These are phyloP conservation scores for Phytopythium aichiense DNA, from an alignment of 352 stramenopile species.

Conservation along the genomic window DNA sequence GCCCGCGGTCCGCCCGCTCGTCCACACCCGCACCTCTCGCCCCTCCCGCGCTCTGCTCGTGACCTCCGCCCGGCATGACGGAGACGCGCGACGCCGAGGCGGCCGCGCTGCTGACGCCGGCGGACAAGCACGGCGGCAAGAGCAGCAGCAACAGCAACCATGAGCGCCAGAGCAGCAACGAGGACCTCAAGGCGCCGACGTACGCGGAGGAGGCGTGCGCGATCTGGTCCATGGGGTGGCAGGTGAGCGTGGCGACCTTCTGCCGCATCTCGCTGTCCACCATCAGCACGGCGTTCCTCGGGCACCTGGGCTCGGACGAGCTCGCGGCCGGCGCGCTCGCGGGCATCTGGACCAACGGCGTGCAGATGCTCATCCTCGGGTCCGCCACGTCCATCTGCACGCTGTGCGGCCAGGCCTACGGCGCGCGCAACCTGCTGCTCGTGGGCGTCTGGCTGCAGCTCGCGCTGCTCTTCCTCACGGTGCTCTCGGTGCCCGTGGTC, in stretches of 20 bases:
- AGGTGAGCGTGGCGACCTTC: slow-evolving; percentile 79
- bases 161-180: too few species aligned
- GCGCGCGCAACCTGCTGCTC: slow-evolving; percentile 72
- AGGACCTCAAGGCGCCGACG: slow-evolving; percentile 16
- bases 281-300: slow-evolving; percentile 77
- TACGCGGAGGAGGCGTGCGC: slow-evolving; percentile 50
- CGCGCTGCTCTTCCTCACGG: slow-evolving; percentile 58
- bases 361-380: slow-evolving; percentile 79
- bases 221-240: slow-evolving; percentile 83
- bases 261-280: slow-evolving; percentile 75
- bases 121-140: background rate
- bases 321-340: slow-evolving; percentile 66
- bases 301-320: slow-evolving; percentile 68
- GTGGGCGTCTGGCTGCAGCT: slow-evolving; percentile 81
- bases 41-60: background rate
- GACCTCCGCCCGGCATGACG: background rate
- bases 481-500: slow-evolving; percentile 71
- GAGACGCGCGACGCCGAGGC: background rate
- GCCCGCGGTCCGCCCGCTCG: background rate
- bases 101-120: background rate
- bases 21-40: too few species aligned
- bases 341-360: slow-evolving; percentile 75
- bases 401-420: slow-evolving; percentile 75
- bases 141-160: too few species aligned
- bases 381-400: slow-evolving; percentile 78